Base-by-base conservation (phyloP, 2,329 filamentous ascomycete species). In the Pezicula carpinea region DNA sequence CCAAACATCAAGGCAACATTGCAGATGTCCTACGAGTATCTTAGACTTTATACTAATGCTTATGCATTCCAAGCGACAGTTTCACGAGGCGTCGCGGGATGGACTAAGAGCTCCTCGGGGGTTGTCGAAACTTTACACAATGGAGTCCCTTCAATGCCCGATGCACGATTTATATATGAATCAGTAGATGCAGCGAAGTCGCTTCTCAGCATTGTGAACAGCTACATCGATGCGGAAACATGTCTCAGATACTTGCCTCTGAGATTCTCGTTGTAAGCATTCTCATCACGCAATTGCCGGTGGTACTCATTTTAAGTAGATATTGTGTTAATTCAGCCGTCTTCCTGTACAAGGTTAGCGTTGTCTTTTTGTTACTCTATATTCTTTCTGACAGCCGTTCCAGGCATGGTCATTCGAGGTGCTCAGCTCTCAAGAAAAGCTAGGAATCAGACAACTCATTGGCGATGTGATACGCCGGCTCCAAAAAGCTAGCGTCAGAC, bases 51-150 rank as follows among this genome's bases (percentile, higher is more conserved):
- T 60, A 85, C 83, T 36, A 87, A 86, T 50, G 83, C 83, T 0
- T 88, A 87, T 59, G 84, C 83, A 1, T 87, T 87, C 53, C 84
- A 88, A 58, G 83, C 84, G 2, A 84, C 82, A 2, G 79, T 76
- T 44, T 77, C 64, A 55, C 75, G 72, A 60, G 75, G 62, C 46
- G 51, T 55, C 8, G 50, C 53, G 29, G 49, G 50, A 5, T 53
- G 53, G 19, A 49, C 46, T 14, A 44, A 49, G 33, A 46, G 48
- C 4, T 35, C 42, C 6, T 33, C 52, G 2, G 43, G 43, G 8
- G 39, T 44, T 13, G 47, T 52, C 39, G 49, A 57, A 19, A 46
- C 66, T 69, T 2, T 80, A 78, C 57, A 70, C 69, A 51, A 51
- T 35, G 76, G 80, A 47, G 68, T 82, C 3, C 77, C 78, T 5